Evolutionary conservation across 805 yeast species (phyloP).

Genomic region (Monosporozyma aquatica): DNA sequence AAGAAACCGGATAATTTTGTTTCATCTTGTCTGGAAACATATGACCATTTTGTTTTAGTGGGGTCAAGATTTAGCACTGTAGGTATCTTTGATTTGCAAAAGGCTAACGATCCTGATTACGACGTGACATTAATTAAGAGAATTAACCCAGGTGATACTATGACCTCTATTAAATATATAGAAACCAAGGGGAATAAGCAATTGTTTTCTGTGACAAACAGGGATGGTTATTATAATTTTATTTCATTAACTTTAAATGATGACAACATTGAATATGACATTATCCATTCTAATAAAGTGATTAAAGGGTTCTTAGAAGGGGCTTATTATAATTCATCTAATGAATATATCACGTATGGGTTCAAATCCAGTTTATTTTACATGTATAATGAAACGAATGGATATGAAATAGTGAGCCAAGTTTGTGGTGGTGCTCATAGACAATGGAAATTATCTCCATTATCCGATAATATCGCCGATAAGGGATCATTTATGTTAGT

Average conservation of each 20-base stretch:
- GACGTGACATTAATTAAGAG: constrained; percentile 33
- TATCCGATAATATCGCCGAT: constrained; percentile 14
- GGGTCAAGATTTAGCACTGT: constrained; percentile 70
- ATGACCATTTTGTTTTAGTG: constrained; percentile 39
- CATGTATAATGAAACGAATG: constrained; percentile 72
- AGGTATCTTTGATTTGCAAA: constrained; percentile 40
- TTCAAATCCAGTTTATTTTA: constrained; percentile 74
- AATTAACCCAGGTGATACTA: constrained; percentile 57
- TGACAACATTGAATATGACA: constrained; percentile 4
- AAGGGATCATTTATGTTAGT: constrained; percentile 36
- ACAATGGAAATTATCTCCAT: constrained; percentile 51
- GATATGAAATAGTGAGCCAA: constrained; percentile 58
- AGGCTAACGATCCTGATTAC: constrained; percentile 8
- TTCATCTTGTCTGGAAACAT: constrained; percentile 47
- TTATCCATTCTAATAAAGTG: constrained; percentile 50
- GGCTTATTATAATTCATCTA: constrained; percentile 35
- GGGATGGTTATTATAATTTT: constrained; percentile 58
- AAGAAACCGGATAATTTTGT: constrained; percentile 44
- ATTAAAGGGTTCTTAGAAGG: constrained; percentile 81
- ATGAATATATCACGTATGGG: constrained; percentile 60
- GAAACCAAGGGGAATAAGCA: constrained; percentile 18
- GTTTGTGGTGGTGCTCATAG: constrained; percentile 90
- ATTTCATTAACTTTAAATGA: constrained; percentile 23
- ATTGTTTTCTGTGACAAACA: constrained; percentile 41
- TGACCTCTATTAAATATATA: constrained; percentile 43